phyloP scores from a whole-genome alignment of 495 filamentous ascomycete species.

The Podospora pseudoanserina region DNA sequence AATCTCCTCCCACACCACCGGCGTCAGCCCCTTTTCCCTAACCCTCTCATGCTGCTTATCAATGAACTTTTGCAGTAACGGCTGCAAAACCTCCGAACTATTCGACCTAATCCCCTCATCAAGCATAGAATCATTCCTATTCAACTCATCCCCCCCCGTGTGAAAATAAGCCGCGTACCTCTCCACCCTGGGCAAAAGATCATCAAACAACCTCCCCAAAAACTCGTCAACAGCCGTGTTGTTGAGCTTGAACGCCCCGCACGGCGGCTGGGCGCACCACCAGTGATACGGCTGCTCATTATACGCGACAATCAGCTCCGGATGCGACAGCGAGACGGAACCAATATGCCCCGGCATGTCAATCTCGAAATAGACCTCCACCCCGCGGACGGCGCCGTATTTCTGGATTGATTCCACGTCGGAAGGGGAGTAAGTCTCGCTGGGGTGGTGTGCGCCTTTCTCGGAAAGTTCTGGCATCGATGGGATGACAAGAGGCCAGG shows the following conservation, averaged over 20 bases:
- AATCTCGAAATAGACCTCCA: conserved; percentile 72
- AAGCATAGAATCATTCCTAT: conserved; percentile 66
- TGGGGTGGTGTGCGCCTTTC: conserved; percentile 63
- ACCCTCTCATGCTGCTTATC: conserved; percentile 61
- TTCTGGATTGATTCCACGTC: conserved; percentile 62
- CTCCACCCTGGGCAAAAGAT: conserved; percentile 66
- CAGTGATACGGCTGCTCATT: conserved; percentile 63
- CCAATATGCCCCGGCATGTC: conserved; percentile 81
- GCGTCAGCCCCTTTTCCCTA: conserved; percentile 54
- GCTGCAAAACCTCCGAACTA: conserved; percentile 55
- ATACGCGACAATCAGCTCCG: conserved; percentile 70
- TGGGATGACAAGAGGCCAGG: conserved; percentile 78
- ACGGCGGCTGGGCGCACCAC: conserved; percentile 72
- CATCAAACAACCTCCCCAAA: conserved; percentile 62
- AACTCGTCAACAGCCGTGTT: conserved; percentile 61
- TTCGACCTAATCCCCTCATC: conserved; percentile 67
- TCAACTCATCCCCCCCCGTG: conserved; percentile 80
- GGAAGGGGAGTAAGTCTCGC: conserved; percentile 58
- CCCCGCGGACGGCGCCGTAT: conserved; percentile 62
- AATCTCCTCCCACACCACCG: conserved; percentile 82
- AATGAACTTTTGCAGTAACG: conserved; percentile 68
- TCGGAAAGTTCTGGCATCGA: conserved; percentile 62
- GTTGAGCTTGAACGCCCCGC: conserved; percentile 71
- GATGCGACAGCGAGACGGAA: conserved; percentile 57
- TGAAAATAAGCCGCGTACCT: conserved; percentile 72